Evolutionary conservation across 495 filamentous ascomycete species (phyloP), one percentile per base, ranked within the genome.

Genomic region (Ramalina intermedia): DNA sequence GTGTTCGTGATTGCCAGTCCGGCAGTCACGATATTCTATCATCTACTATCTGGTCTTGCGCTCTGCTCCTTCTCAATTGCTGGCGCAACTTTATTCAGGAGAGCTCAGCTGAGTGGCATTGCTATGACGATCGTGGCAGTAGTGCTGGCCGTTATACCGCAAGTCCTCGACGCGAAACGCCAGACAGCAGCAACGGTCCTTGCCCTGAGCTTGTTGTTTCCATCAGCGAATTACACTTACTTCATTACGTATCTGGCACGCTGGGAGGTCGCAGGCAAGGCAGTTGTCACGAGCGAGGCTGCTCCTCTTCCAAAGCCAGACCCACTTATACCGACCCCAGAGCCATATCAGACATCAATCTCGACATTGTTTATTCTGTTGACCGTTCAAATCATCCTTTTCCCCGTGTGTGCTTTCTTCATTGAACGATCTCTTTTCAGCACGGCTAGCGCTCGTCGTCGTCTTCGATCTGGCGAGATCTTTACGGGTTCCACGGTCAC

Each of bases 141-240:
- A 46, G 52, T 70, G n/a, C 56, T 71, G 8, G 67, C 69, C 0
- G 59, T 73, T n/a, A 58, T 66, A 4, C 58, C 62, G 6, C 60
- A 51, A 35, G 42, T 51, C 21, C 42, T 51, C 24, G 17, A 61
- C 0, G 48, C 12, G n/a, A n/a, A 68, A 0, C 69, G 67, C 21
- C 66, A 67, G 1, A 67, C 55, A 17, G 76, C 78, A 13, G 73
- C 60, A 4, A 66, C 74, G 1, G 75, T 84, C 6, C 62, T 67
- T 1, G 63, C 77, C 6, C 68, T 89, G 2, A 72, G 76, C 50
- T 56, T 87, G 9, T 61, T 89, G 7, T 89, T 87, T 58, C 68
- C 81, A 14, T 77, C 83, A 4, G 81, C 78, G 66, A 86, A 79
- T 54, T 87, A 81, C 57, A 76, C 83, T 18, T 84, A 74, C 63